A percentile compares a stretch with the other conserved stretches of the same genome.
Conservation (phyloP, 192 early-diverging fungal species). For the Linnemannia hyalina region DNA sequence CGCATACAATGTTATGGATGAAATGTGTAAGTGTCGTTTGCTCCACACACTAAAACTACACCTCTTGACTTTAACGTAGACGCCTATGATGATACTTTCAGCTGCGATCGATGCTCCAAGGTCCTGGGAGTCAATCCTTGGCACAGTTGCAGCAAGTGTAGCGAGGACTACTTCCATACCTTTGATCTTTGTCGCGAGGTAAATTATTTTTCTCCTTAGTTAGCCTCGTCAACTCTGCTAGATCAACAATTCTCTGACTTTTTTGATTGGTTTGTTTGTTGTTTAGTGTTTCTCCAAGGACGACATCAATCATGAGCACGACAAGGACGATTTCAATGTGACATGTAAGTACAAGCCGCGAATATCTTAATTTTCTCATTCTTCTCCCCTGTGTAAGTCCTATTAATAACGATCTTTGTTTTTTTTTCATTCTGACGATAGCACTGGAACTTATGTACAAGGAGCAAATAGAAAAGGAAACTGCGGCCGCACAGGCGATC, state of each 20-base stretch:
- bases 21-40: not conserved
- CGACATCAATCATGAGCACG: constrained; percentile 64
- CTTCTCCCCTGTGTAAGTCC: not conserved
- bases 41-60: not conserved
- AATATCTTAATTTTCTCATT: not conserved
- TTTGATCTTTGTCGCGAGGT: constrained; percentile 79
- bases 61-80: constrained; percentile 33
- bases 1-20: not conserved
- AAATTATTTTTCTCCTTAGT: not conserved
- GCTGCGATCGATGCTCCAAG: constrained; percentile 77
- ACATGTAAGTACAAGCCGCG: constrained; percentile 59
- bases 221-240: too few species aligned
- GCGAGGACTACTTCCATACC: constrained; percentile 72
- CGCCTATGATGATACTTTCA: constrained; percentile 75
- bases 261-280: not conserved
- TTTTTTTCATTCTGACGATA: not conserved
- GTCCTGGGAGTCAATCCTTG: constrained; percentile 70
- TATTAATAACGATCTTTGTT: too few species aligned
- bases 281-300: constrained; percentile 64
- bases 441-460: constrained; percentile 42
- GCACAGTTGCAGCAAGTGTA: constrained; percentile 75
- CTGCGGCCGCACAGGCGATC: constrained; percentile 24
- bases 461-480: constrained; percentile 40
- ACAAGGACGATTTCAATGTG: constrained; percentile 65
- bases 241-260: not conserved